These are phyloP conservation scores for Citrus maxima DNA, from an alignment of 345 rosid genomes.

Conservation along the genomic window DNA sequence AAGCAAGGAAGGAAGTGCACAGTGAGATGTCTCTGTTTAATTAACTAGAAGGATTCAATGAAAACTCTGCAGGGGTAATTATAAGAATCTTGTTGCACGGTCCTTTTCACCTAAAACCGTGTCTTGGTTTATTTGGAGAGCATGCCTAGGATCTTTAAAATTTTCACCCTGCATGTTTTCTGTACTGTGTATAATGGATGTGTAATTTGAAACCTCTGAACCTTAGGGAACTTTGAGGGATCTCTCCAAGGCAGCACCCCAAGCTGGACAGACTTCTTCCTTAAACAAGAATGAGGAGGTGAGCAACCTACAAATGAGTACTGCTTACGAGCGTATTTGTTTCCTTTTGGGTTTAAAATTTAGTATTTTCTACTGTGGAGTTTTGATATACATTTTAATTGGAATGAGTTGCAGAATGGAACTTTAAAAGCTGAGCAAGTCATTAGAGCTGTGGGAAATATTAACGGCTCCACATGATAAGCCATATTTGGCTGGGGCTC, in stretches of 20 bases:
- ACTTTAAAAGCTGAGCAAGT: conserved; percentile 37
- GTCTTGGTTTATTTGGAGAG: background rate
- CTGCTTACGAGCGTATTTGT: background rate
- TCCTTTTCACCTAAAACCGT: background rate
- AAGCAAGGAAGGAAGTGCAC: background rate
- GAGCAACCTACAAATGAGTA: conserved; percentile 11
- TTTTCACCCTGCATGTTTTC: background rate
- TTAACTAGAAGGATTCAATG: too few relatives aligned
- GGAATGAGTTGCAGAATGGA: conserved; percentile 34
- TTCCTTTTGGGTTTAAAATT: background rate
- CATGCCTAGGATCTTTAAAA: background rate
- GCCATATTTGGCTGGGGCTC: background rate
- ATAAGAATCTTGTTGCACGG: background rate
- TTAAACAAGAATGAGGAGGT: conserved; percentile 38
- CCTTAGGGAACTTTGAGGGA: conserved; percentile 57
- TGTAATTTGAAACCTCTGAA: conserved; percentile 13
- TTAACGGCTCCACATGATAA: conserved; percentile 29
- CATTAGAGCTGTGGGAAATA: conserved; percentile 25
- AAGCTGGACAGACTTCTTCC: conserved; percentile 29
- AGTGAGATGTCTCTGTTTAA: background rate
- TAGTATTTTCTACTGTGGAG: background rate
- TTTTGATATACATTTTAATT: background rate
- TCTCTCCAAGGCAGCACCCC: conserved; percentile 55
- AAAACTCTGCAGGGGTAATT: background rate
- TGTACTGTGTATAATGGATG: background rate